Base-by-base conservation (phyloP, 768 basidiomycete genomes). In the Phylloporus scabripes region DNA sequence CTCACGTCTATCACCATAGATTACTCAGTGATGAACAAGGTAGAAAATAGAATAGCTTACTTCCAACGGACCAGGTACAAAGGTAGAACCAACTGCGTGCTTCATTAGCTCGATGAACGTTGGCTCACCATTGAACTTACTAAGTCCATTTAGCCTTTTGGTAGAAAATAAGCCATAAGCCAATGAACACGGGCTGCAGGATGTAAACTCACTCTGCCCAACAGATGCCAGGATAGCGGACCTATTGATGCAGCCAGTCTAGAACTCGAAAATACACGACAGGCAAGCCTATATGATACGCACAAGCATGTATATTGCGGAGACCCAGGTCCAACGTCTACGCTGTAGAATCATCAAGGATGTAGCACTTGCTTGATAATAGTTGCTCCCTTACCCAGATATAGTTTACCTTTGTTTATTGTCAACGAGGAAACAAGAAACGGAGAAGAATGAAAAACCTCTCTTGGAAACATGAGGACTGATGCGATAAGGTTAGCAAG, bases 401-500 rank as follows among this genome's bases (percentile, higher is more conserved):
- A 20, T 50, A 50, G 21, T 50, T 29, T 29, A 50, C 17, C 49
- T 47, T 15, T 23, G 29, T 3, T 32, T n/a, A 40, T n/a, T 7
- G 38, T 47, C 20, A 47, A 15, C 18, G 5, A 6, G 9, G 28
- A 21, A 47, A 4, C 15, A 17, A 26, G 34, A 14, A 11, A 11
- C 3, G 24, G 26, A 12, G 21, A 12, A 18, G 12, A 46, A 36
- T 4, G 11, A 28, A 28, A 36, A 38, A 46, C 45, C 45, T 46
- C 45, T 37, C 31, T 37, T 2, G 34, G 8, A 20, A 46, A 37
- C 23, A 26, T 14, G 24, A 46, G 45, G 24, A 46, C 45, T 46
- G 11, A 12, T 11, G 86, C 54, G 17, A 46, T n/a, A 9, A 15
- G 17, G 17, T 46, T 7, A 28, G 18, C 36, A 37, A 18, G 24